Percentiles rank a stretch among this genome's conserved stretches.
Conservation (phyloP, 371 early-diverging fungal species). For the Actinomucor elegans region DNA sequence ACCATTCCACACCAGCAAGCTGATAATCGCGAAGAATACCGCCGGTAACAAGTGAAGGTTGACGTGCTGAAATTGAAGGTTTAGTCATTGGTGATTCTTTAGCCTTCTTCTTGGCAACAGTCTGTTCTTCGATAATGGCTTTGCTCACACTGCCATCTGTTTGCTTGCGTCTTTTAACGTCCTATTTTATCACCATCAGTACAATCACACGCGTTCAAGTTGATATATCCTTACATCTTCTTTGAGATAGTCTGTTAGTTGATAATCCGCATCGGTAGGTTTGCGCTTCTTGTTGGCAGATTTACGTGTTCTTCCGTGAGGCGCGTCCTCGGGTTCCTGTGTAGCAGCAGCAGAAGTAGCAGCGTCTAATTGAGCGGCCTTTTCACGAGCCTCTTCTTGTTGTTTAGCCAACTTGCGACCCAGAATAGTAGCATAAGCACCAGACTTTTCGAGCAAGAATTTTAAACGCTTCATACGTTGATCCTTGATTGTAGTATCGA, state of each 20-base stretch:
- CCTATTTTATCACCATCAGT: constrained; percentile 15
- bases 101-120: constrained; percentile 2
- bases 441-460: constrained; percentile 80
- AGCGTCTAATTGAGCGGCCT: constrained; percentile 38
- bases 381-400: constrained; percentile 68
- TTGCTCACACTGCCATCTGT: constrained; percentile 30
- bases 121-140: constrained; percentile 33
- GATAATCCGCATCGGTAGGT: constrained; percentile 47
- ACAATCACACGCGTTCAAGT: neutral
- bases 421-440: constrained; percentile 81
- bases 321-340: neutral
- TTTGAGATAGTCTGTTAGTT: constrained; percentile 59
- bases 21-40: constrained; percentile 94
- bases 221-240: constrained; percentile 50
- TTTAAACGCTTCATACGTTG: constrained; percentile 77
- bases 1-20: constrained; percentile 97
- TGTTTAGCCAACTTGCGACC: constrained; percentile 76
- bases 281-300: constrained; percentile 17
- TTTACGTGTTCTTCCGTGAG: constrained; percentile 1
- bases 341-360: constrained; percentile 15
- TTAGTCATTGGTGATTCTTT: constrained; percentile 15
- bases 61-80: constrained; percentile 60
- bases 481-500: constrained; percentile 57
- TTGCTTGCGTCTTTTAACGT: constrained; percentile 44
- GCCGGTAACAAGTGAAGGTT: constrained; percentile 80